Conservation (phyloP, 2,329 filamentous ascomycete species). For the Ophioceras dolichostomum region DNA sequence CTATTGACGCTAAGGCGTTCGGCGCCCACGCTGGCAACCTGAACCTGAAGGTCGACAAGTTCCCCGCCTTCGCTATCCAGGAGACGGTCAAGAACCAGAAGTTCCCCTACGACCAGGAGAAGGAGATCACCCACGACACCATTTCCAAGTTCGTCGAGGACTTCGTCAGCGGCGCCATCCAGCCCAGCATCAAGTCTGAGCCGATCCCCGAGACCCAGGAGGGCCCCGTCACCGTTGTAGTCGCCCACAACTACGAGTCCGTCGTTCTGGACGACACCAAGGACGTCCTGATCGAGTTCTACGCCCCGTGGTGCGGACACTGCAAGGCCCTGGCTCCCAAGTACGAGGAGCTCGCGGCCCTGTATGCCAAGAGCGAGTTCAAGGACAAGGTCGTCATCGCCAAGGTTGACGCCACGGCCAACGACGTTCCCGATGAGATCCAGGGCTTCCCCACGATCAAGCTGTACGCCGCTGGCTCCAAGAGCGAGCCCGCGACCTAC, state of each 20-base stretch:
- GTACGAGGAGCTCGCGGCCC: constrained; percentile 80
- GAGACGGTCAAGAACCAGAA: constrained; percentile 92
- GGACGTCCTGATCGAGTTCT: constrained; percentile 97
- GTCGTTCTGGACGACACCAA: constrained; percentile 87
- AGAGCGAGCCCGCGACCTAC: constrained; percentile 78
- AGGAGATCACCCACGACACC: constrained; percentile 58
- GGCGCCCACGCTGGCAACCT: constrained; percentile 93
- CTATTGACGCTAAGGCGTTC: constrained; percentile 88
- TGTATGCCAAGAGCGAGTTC: constrained; percentile 67
- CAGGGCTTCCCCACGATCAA: constrained; percentile 99
- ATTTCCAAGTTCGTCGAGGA: constrained; percentile 78
- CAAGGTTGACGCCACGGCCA: constrained; percentile 93
- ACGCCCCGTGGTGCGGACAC: constrained; percentile 98
- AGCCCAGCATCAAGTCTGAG: constrained; percentile 97
- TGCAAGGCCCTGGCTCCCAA: constrained; percentile 97
- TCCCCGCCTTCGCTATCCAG: constrained; percentile 97
- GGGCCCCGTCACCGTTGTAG: constrained; percentile 73
- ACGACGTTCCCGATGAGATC: constrained; percentile 95
- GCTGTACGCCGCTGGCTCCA: constrained; percentile 84
- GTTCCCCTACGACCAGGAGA: constrained; percentile 82
- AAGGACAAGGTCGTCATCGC: constrained; percentile 81
- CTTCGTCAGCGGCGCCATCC: constrained; percentile 75
- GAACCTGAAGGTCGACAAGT: constrained; percentile 90
- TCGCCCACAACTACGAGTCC: constrained; percentile 88
- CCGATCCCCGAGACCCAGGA: constrained; percentile 90